phyloP scores from a whole-genome alignment of 2,329 filamentous ascomycete species.

The Cryphonectria japonica region DNA sequence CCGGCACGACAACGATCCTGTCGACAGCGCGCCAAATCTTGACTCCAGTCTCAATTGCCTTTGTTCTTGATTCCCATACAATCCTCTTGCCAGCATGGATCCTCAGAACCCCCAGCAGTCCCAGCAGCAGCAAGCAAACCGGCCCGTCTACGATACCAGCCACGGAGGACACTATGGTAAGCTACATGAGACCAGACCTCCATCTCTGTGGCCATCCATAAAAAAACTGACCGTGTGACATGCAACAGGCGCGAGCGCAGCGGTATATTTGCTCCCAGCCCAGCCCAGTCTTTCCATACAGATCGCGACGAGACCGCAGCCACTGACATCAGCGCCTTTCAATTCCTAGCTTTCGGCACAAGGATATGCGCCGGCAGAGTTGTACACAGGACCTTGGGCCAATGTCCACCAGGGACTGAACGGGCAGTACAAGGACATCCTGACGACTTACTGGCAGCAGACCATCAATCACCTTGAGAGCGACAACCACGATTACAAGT shows the following conservation, averaged over 20 bases:
- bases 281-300: not conserved
- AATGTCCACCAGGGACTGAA: constrained; percentile 97
- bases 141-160: constrained; percentile 72
- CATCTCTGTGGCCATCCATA: constrained; percentile 28
- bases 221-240: constrained; percentile 30
- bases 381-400: constrained; percentile 93
- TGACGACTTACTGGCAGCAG: constrained; percentile 99
- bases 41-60: constrained; percentile 6
- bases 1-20: constrained; percentile 7
- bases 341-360: constrained; percentile 73
- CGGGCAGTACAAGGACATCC: constrained; percentile 91
- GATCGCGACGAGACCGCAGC: not conserved
- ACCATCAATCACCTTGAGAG: constrained; percentile 94
- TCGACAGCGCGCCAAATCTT: constrained; percentile 12
- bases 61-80: not conserved
- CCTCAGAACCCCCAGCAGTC: constrained; percentile 56
- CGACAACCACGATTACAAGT: constrained; percentile 97
- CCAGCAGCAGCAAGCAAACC: constrained; percentile 60
- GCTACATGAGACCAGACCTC: constrained; percentile 34
- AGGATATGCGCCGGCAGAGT: constrained; percentile 88
- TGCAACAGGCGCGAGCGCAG: constrained; percentile 65
- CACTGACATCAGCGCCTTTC: constrained; percentile 34
- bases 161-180: constrained; percentile 80
- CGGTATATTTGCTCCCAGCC: constrained; percentile 53
- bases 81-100: constrained; percentile 52